Evolutionary conservation across 2,329 filamentous ascomycete genomes (phyloP), one percentile per base, ranked within the genome.

Genomic region (Taxawa tesnikishii): DNA sequence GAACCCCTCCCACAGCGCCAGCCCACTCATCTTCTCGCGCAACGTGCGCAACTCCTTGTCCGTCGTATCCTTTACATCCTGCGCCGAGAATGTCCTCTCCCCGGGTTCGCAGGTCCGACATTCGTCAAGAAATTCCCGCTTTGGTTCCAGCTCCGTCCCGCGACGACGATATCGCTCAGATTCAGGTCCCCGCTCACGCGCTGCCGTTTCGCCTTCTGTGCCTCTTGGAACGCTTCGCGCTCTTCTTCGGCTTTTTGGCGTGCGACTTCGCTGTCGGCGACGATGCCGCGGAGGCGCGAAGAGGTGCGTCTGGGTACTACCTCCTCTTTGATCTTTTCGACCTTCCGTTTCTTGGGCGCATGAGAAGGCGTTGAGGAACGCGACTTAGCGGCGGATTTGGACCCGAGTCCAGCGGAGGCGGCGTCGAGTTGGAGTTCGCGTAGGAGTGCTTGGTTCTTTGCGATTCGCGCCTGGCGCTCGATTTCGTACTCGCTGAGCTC

Each of bases 401-500:
- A 63, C 29, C 77, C 81, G 8, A 80, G 63, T n/a, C 79, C 79
- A 0, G 83, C 75, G 1, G 79, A 70, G 2, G 74, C 73, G 2
- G 71, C 68, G 47, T 76, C 70, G 43, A 72, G 62, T 21, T 80
- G 78, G 1, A 93, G 70, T 38, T 85, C 79, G 38, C 81, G 81
- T 0, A 94, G 59, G 0, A 94, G 67, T 51, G 79, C 83, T 55
- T 88, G 79, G 45, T 92, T 90, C 33, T 82, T 77, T 0, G 79
- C 83, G 25, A 93, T 92, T 43, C 94, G 94, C 38, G 85, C 83
- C 11, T 83, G 71, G 1, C 87, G 71, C 44, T 83, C 76, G 46
- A 78, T 76, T 64, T 94, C 87, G 56, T 93, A 94, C 24, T 84
- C 83, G 56, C 82, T 92, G 45, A 92, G 62, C 21, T 70, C 70